phyloP scores from a whole-genome alignment of 2,329 filamentous ascomycete species.

The Talaromyces sp. region DNA sequence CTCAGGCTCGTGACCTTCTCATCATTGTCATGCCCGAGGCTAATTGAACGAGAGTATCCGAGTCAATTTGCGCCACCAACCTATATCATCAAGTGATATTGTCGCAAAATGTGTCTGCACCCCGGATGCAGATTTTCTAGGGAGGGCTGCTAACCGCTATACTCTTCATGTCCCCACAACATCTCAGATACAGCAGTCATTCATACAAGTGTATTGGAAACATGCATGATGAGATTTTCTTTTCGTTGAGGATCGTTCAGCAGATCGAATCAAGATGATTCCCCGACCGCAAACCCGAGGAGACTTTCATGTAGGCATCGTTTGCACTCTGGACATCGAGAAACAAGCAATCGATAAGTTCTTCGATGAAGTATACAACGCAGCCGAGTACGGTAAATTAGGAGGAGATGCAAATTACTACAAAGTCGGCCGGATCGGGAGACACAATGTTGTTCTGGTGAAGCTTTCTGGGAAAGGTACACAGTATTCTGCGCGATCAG shows the following conservation, averaged over 20 bases:
- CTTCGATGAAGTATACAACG: constrained; percentile 10
- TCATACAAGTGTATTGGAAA: neutral
- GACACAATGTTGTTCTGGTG: constrained; percentile 13
- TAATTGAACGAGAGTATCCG: neutral
- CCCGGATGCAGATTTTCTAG: neutral
- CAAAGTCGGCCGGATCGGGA: constrained; percentile 6
- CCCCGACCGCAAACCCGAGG: neutral
- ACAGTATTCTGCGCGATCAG: neutral
- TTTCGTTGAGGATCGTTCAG: neutral
- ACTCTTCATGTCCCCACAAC: neutral
- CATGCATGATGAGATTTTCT: neutral
- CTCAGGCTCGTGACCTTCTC: neutral
- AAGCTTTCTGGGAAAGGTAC: constrained; percentile 9
- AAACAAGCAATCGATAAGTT: constrained; percentile 10
- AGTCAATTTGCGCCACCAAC: neutral
- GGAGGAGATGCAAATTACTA: constrained; percentile 8
- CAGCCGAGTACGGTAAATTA: constrained; percentile 4
- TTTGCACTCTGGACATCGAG: constrained; percentile 10
- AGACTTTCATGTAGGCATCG: constrained; percentile 11
- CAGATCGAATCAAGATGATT: neutral
- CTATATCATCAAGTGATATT: neutral
- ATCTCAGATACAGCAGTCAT: neutral
- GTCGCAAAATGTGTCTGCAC: neutral
- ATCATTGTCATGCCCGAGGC: neutral
- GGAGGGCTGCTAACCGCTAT: too few species aligned